Percentiles rank a stretch among this genome's conserved stretches.
These are phyloP conservation scores for Cubamyces sp. DNA, from an alignment of 768 basidiomycete species.

Conservation along the genomic window DNA sequence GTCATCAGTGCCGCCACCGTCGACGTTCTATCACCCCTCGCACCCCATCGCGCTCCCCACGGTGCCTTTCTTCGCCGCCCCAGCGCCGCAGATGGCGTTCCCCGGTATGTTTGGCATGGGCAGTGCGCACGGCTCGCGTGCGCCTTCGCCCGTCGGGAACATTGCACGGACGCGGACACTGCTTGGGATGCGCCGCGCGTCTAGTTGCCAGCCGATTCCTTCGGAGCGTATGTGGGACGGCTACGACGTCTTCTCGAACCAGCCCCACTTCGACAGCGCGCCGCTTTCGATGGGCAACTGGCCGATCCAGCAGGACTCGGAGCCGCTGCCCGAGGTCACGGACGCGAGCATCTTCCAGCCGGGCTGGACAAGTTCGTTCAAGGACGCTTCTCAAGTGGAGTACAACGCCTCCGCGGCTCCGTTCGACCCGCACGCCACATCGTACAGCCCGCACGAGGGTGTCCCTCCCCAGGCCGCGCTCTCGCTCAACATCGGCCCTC, in stretches of 20 bases:
- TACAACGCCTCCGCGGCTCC: not conserved
- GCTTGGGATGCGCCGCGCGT: slow-evolving; percentile 53
- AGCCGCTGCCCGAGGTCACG: slow-evolving; percentile 49
- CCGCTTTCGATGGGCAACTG: slow-evolving; percentile 16
- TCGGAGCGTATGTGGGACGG: slow-evolving; percentile 40
- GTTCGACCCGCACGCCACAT: slow-evolving; percentile 5
- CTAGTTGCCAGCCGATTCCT: slow-evolving; percentile 48
- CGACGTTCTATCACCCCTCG: slow-evolving; percentile 37
- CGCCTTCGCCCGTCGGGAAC: slow-evolving; percentile 48
- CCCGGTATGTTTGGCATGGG: not conserved
- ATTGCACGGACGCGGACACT: slow-evolving; percentile 48
- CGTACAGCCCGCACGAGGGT: slow-evolving; percentile 15
- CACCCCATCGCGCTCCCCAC: slow-evolving; percentile 47
- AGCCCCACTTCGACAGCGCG: slow-evolving; percentile 13
- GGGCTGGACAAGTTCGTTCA: slow-evolving; percentile 25
- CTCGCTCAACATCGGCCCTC: slow-evolving; percentile 24
- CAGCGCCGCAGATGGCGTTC: slow-evolving; percentile 13
- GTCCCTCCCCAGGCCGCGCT: slow-evolving; percentile 6
- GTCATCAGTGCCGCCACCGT: slow-evolving; percentile 66
- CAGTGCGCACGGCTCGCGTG: slow-evolving; percentile 39
- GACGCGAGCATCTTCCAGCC: slow-evolving; percentile 28
- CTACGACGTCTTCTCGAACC: slow-evolving; percentile 13
- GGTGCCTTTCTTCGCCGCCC: slow-evolving; percentile 43
- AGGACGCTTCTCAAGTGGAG: slow-evolving; percentile 4
- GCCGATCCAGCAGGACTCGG: slow-evolving; percentile 47